Percentiles rank a stretch among this genome's conserved stretches.
phyloP scores from a whole-genome alignment of 179 eudicot species.

The Amaranthus tricolor region DNA sequence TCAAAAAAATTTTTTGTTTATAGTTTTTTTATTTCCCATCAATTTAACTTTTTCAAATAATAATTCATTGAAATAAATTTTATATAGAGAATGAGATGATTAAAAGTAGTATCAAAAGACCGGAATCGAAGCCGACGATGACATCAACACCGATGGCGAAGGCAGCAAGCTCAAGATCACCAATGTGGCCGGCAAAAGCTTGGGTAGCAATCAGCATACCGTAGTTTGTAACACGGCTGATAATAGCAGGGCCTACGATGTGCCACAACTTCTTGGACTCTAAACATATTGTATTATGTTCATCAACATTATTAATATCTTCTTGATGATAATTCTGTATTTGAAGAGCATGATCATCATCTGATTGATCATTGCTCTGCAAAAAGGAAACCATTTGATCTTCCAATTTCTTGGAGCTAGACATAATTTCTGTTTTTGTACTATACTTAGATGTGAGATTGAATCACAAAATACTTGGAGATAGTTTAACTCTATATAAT shows the following conservation, averaged over 20 bases:
- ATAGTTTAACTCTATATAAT: too few relatives aligned
- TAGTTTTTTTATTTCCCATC: too few relatives aligned
- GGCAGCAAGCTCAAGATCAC: constrained; percentile 27
- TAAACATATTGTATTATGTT: neutral
- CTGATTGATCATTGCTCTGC: neutral
- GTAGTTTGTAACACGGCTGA: constrained; percentile 14
- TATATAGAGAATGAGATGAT: too few relatives aligned
- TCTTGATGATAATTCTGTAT: neutral
- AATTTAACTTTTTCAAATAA: too few relatives aligned
- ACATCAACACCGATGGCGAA: constrained; percentile 19
- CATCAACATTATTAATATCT: neutral
- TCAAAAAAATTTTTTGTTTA: too few relatives aligned
- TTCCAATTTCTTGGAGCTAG: neutral
- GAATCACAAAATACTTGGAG: too few relatives aligned
- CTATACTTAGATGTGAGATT: too few relatives aligned
- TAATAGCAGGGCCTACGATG: constrained; percentile 24
- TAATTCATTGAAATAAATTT: too few relatives aligned
- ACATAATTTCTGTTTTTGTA: too few relatives aligned
- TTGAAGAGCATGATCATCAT: neutral
- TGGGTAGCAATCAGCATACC: constrained; percentile 13
- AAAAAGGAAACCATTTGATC: neutral
- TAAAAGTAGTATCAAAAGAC: constrained; percentile 19
- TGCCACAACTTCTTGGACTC: constrained; percentile 31
- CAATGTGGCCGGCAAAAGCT: constrained; percentile 26
- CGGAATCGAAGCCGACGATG: constrained; percentile 9